These are phyloP conservation scores for Cyclaneusma minus DNA, from an alignment of 2,329 filamentous ascomycete genomes.

Conservation along the genomic window DNA sequence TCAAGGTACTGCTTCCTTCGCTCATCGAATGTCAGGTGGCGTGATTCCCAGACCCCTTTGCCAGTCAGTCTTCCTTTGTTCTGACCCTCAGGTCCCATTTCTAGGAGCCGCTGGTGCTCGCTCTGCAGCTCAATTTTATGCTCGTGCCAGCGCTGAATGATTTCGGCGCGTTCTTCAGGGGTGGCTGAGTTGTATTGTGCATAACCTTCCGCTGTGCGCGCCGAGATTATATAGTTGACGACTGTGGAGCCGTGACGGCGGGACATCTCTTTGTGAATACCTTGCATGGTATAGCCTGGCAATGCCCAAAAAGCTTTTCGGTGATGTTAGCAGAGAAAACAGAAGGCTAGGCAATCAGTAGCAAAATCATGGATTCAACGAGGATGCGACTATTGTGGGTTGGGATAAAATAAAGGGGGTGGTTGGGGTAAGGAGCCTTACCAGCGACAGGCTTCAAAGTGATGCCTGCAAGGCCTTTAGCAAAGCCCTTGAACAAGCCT, in stretches of 20 bases:
- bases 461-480: constrained; percentile 69
- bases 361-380: too few relatives aligned
- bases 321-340: background rate
- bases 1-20: constrained; percentile 32
- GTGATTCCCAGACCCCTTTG: constrained; percentile 30
- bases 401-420: background rate
- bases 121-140: constrained; percentile 21
- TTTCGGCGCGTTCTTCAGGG: constrained; percentile 42
- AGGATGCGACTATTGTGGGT: background rate
- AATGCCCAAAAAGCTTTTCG: constrained; percentile 54
- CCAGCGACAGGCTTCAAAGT: constrained; percentile 71
- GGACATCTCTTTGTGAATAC: constrained; percentile 62
- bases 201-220: constrained; percentile 60
- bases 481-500: constrained; percentile 65
- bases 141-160: constrained; percentile 45
- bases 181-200: constrained; percentile 43
- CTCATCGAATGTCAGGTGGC: constrained; percentile 33
- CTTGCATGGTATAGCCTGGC: constrained; percentile 71
- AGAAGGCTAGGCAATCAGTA: constrained; percentile 1
- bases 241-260: constrained; percentile 56
- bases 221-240: constrained; percentile 65
- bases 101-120: constrained; percentile 19
- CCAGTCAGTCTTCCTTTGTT: constrained; percentile 9
- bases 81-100: constrained; percentile 13
- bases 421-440: too few relatives aligned